Percentiles rank a stretch among this genome's conserved stretches.
phyloP scores from a whole-genome alignment of 2,329 filamentous ascomycete genomes.

The Pseudogymnoascus sp. region DNA sequence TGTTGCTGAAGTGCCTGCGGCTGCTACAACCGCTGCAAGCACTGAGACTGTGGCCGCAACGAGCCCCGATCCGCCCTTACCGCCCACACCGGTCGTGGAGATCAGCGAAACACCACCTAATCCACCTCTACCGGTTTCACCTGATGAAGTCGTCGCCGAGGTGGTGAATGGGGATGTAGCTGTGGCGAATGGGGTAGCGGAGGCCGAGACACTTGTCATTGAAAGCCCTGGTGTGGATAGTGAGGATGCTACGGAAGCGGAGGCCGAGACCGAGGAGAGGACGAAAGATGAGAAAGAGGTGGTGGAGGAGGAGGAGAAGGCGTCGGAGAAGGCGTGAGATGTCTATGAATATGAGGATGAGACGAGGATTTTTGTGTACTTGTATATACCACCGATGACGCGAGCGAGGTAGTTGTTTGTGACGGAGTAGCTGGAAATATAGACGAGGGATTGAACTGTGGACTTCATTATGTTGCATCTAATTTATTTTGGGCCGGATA shows the following conservation, averaged over 20 bases:
- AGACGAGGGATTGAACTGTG: not conserved
- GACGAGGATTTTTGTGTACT: not conserved
- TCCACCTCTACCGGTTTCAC: constrained; percentile 9
- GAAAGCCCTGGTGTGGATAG: constrained; percentile 13
- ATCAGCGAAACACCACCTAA: constrained; percentile 11
- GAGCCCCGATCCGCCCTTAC: constrained; percentile 9
- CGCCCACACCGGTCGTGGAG: constrained; percentile 2
- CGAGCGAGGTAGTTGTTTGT: not conserved
- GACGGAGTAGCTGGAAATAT: constrained; percentile 3
- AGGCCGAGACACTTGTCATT: not conserved
- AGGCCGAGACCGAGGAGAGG: constrained; percentile 7
- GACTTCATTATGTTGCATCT: not conserved
- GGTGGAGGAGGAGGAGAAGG: not conserved
- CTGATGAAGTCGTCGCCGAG: not conserved
- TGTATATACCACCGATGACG: constrained; percentile 4
- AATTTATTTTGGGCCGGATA: not conserved
- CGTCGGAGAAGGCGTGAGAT: constrained; percentile 2
- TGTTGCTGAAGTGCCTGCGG: constrained; percentile 9
- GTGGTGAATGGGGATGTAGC: constrained; percentile 2
- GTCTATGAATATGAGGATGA: constrained; percentile 3
- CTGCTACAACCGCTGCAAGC: not conserved
- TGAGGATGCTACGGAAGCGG: constrained; percentile 13
- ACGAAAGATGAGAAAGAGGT: constrained; percentile 3
- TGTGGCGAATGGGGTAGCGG: constrained; percentile 4
- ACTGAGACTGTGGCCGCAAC: constrained; percentile 8